These are phyloP conservation scores for Alternaria conjuncta DNA, from an alignment of 2,329 filamentous ascomycete genomes.

Conservation along the genomic window DNA sequence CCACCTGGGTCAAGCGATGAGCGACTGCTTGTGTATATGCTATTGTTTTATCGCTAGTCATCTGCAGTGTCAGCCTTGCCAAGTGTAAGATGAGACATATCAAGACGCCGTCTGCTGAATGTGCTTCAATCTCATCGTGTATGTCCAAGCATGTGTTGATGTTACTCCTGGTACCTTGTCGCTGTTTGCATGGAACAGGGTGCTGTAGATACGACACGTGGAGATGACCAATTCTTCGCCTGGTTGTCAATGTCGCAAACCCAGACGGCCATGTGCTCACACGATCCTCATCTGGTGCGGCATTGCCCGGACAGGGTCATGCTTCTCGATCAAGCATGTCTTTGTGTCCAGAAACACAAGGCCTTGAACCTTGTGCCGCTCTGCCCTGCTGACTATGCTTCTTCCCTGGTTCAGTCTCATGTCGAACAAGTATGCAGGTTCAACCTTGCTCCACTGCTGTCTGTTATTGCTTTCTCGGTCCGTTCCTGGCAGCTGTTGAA, in stretches of 20 bases:
- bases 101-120: neutral
- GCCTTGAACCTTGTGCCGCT: constrained; percentile 7
- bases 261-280: neutral
- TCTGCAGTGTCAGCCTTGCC: constrained; percentile 21
- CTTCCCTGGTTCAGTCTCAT: constrained; percentile 17
- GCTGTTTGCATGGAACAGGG: neutral
- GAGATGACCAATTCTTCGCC: neutral
- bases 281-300: neutral
- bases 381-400: constrained; percentile 10
- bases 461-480: constrained; percentile 7
- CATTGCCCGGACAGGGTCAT: neutral
- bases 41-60: constrained; percentile 21
- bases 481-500: constrained; percentile 11
- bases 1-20: constrained; percentile 91
- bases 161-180: neutral
- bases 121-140: neutral
- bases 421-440: constrained; percentile 14
- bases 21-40: constrained; percentile 35
- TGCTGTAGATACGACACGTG: neutral
- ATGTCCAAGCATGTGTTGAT: neutral
- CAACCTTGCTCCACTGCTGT: constrained; percentile 9
- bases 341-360: neutral
- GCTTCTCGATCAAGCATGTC: neutral
- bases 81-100: constrained; percentile 15
- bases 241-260: neutral